Percentiles rank a stretch among this genome's conserved stretches.
These are phyloP conservation scores for Eimeria brunetti DNA, from an alignment of 169 alveolate genomes.

Conservation along the genomic window DNA sequence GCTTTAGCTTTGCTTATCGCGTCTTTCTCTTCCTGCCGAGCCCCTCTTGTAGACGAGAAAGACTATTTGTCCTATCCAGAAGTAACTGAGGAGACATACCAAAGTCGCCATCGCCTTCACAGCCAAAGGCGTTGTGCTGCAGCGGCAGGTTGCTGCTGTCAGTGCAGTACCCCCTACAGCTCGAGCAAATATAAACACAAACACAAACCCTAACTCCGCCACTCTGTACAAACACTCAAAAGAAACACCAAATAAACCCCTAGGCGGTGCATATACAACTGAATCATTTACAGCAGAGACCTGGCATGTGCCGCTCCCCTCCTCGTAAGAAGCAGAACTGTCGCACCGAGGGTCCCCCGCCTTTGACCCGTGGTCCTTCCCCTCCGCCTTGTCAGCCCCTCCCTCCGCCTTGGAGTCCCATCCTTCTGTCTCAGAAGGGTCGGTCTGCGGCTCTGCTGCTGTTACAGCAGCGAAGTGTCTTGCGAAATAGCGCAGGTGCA, in stretches of 20 bases:
- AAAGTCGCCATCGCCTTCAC: background rate
- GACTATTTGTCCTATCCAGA: constrained; percentile 43
- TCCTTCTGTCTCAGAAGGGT: background rate
- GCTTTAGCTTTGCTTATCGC: background rate
- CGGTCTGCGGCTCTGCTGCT: background rate
- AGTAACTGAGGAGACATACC: constrained; percentile 55
- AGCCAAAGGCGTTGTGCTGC: constrained; percentile 46
- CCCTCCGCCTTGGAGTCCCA: background rate
- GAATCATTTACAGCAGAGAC: background rate
- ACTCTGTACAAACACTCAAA: background rate
- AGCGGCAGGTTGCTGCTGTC: background rate
- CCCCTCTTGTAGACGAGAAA: background rate
- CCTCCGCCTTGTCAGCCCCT: background rate
- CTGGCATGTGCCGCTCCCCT: background rate
- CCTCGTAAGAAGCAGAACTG: background rate
- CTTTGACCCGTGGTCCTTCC: background rate
- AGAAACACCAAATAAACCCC: background rate
- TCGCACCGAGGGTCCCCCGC: no score
- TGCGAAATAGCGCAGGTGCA: constrained; percentile 77
- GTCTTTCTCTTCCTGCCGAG: constrained; percentile 25
- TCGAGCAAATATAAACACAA: constrained; percentile 24
- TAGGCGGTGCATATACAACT: background rate
- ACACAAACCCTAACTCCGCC: constrained; percentile 42
- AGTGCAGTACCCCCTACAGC: constrained; percentile 57
- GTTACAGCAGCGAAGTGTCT: constrained; percentile 50